Conservation (phyloP, 2,329 filamentous ascomycete species). For the Cladosporium sp. region DNA sequence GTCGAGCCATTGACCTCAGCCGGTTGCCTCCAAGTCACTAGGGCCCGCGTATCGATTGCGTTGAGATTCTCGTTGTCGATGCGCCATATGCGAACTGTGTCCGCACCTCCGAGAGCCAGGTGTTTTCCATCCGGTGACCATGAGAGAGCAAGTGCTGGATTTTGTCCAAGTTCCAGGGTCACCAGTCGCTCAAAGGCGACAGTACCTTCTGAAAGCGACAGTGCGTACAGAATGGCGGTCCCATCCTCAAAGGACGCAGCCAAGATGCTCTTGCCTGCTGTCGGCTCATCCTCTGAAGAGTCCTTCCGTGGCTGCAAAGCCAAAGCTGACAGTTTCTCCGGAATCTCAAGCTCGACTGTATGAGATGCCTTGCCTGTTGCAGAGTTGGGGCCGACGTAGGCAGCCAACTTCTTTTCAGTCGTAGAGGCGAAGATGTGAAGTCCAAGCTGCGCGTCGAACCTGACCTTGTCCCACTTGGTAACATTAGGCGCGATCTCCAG, state of each 20-base stretch:
- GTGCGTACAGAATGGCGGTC: background rate
- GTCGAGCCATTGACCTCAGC: conserved; percentile 14
- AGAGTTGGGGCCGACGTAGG: conserved; percentile 1
- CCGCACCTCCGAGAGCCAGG: conserved; percentile 39
- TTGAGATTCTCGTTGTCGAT: conserved; percentile 16
- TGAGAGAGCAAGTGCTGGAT: conserved; percentile 35
- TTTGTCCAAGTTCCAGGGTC: background rate
- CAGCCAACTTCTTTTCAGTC: conserved; percentile 1
- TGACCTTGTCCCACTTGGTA: conserved; percentile 5
- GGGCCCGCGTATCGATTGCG: background rate
- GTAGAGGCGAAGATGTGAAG: conserved; percentile 5
- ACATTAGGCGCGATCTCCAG: conserved; percentile 1
- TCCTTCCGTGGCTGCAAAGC: background rate
- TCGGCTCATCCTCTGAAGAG: background rate
- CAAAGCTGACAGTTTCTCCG: conserved; percentile 1
- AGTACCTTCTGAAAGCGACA: background rate
- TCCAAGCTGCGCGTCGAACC: background rate
- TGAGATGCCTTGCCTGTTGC: conserved; percentile 1
- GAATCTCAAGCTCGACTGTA: background rate
- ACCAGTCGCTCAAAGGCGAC: conserved; percentile 2
- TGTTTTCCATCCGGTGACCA: conserved; percentile 40
- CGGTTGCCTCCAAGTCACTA: conserved; percentile 25
- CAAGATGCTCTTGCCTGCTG: background rate
- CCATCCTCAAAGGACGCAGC: conserved; percentile 9
- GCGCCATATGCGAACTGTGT: conserved; percentile 41